Evolutionary conservation across 2,329 filamentous ascomycete species (phyloP), one percentile per base, ranked within the genome.

Genomic region (Penicillium sp.): DNA sequence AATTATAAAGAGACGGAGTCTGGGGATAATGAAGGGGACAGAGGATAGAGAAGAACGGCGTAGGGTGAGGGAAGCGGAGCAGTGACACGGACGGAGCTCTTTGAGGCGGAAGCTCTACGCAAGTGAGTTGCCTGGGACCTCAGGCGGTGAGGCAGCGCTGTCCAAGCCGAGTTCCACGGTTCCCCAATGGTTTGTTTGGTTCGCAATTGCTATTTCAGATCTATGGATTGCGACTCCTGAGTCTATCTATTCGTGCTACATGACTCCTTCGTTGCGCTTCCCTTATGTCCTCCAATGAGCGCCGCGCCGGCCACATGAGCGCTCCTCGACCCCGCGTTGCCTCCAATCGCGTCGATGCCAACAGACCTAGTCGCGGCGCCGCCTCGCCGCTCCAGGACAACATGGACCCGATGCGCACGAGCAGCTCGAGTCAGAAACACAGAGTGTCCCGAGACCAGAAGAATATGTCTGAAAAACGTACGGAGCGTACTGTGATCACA

Each of bases 401-500:
- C 44, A 69, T 67, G 65, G 67, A 69, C 36, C 63, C 64, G 42
- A 44, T 62, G 43, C 70, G 62, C 45, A 65, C 56, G 33, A 69
- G 64, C 48, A 62, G 63, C 2, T 64, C 67, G 2, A 65, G 63
- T 42, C 69, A 65, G 33, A 70, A 69, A 45, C 56, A 57, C 46
- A 66, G 63, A 52, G 53, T 63, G 48, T 67, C 65, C 46, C 65
- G 69, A 58, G 74, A 70, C 22, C 63, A 63, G 28, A 72, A 66
- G 28, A 64, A 58, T 25, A 63, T 65, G 35, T 66, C 63, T 28
- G 75, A 77, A 51, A 71, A 72, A 51, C 69, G 72, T 41, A 65
- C 69, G 2, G 73, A 74, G 48, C 71, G 72, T 50, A 66, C 66
- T 20, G 63, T 82, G 48, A 78, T 85, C 53, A 83, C 83, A 41